These are phyloP conservation scores for Fragaria vesca DNA, from an alignment of 306 rosid species.

Conservation along the genomic window DNA sequence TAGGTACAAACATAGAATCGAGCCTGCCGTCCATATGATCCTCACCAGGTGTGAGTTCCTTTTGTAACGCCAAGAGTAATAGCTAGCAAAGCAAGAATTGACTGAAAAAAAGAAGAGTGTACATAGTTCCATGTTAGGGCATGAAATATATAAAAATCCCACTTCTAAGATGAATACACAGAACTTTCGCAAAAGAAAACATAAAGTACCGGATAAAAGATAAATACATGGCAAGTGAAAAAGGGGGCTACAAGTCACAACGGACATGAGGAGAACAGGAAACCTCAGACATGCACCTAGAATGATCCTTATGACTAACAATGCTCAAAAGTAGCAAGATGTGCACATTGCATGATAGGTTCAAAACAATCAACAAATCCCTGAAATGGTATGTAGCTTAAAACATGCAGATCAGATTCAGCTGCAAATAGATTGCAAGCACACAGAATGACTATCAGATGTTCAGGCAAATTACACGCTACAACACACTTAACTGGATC, in stretches of 20 bases:
- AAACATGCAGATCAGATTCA: background rate
- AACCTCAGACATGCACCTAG: background rate
- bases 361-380: background rate
- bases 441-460: background rate
- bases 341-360: background rate
- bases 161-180: background rate
- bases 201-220: background rate
- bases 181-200: background rate
- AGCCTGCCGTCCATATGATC: background rate
- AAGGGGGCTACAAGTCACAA: background rate
- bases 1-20: background rate
- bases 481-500: background rate
- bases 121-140: slow-evolving; percentile 18
- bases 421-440: background rate
- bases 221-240: background rate
- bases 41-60: slow-evolving; percentile 36
- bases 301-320: background rate
- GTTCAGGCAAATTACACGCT: background rate
- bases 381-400: background rate
- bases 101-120: slow-evolving; percentile 35
- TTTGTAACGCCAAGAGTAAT: slow-evolving; percentile 47
- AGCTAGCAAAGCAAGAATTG: slow-evolving; percentile 50
- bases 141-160: background rate
- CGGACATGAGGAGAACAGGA: background rate
- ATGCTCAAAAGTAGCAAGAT: background rate